Percentiles rank a stretch among this genome's conserved stretches.
These are phyloP conservation scores for Peltaster fructicola DNA, from an alignment of 2,329 filamentous ascomycete genomes.

Conservation along the genomic window DNA sequence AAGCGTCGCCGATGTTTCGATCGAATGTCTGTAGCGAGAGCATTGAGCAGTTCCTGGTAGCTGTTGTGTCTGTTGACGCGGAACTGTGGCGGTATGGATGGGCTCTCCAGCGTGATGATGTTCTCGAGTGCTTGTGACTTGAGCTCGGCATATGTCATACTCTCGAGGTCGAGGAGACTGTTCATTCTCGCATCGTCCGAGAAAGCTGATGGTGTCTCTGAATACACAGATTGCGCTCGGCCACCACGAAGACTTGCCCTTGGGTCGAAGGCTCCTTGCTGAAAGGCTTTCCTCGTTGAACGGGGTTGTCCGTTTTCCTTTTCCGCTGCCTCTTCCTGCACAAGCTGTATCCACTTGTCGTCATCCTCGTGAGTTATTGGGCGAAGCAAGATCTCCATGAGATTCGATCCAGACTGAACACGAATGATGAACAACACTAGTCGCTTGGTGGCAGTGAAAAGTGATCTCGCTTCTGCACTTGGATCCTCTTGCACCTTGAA, in stretches of 20 bases:
- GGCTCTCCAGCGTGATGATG: constrained; percentile 71
- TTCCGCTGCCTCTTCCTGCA: constrained; percentile 58
- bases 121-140: constrained; percentile 91
- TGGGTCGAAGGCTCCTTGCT: constrained; percentile 13
- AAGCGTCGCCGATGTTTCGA: constrained; percentile 89
- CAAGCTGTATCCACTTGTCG: constrained; percentile 63
- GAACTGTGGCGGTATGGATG: constrained; percentile 32
- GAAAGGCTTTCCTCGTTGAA: constrained; percentile 3
- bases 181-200: constrained; percentile 14
- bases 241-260: constrained; percentile 14
- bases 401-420: constrained; percentile 74
- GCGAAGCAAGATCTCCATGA: constrained; percentile 91
- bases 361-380: constrained; percentile 78
- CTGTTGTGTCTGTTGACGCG: constrained; percentile 74
- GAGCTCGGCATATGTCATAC: constrained; percentile 77
- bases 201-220: constrained; percentile 21
- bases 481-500: constrained; percentile 44
- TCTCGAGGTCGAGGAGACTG: constrained; percentile 64
- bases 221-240: constrained; percentile 21
- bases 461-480: constrained; percentile 73
- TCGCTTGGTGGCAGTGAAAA: constrained; percentile 97
- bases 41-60: constrained; percentile 96
- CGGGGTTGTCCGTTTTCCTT: constrained; percentile 13
- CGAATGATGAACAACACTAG: constrained; percentile 96
- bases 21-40: constrained; percentile 88